Percentiles rank a stretch among this genome's conserved stretches.
Evolutionary conservation across 2,329 filamentous ascomycete genomes (phyloP).

Genomic region (Fusarium avenaceum): DNA sequence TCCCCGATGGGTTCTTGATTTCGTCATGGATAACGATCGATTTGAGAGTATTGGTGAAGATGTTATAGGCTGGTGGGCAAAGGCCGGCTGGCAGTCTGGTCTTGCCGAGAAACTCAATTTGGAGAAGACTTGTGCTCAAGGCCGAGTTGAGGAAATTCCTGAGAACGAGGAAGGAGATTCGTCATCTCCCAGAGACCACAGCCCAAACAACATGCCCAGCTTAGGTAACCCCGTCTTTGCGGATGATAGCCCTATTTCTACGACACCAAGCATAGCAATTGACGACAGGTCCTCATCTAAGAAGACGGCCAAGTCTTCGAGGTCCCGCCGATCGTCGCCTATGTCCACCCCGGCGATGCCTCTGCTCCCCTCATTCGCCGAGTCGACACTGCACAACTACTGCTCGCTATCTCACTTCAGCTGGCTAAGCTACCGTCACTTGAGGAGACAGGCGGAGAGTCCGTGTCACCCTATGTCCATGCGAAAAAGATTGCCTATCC

Average conservation of each 20-base stretch:
- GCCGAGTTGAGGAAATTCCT: slow-evolving; percentile 57
- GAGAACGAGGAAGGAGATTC: slow-evolving; percentile 50
- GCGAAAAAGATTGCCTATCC: slow-evolving; percentile 84
- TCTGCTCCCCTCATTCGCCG: slow-evolving; percentile 79
- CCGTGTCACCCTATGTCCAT: slow-evolving; percentile 81
- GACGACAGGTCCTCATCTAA: slow-evolving; percentile 15
- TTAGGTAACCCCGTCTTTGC: slow-evolving; percentile 6
- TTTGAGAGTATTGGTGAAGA: slow-evolving; percentile 93
- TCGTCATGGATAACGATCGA: slow-evolving; percentile 82
- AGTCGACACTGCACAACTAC: slow-evolving; percentile 86
- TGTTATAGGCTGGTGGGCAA: slow-evolving; percentile 94
- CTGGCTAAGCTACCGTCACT: slow-evolving; percentile 85
- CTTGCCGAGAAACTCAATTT: slow-evolving; percentile 83
- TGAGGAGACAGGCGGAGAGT: slow-evolving; percentile 70
- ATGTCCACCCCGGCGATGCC: slow-evolving; percentile 75
- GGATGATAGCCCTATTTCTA: background rate
- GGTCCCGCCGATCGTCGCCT: slow-evolving; percentile 83
- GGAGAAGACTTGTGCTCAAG: slow-evolving; percentile 67
- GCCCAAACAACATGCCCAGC: slow-evolving; percentile 35
- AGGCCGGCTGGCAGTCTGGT: slow-evolving; percentile 89
- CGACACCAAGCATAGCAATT: slow-evolving; percentile 17
- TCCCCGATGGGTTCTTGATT: slow-evolving; percentile 90
- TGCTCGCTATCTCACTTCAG: slow-evolving; percentile 85
- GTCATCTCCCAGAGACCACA: slow-evolving; percentile 46
- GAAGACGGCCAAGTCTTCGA: slow-evolving; percentile 37